phyloP scores from a whole-genome alignment of 768 basidiomycete species.

The Tulasnella sp. region DNA sequence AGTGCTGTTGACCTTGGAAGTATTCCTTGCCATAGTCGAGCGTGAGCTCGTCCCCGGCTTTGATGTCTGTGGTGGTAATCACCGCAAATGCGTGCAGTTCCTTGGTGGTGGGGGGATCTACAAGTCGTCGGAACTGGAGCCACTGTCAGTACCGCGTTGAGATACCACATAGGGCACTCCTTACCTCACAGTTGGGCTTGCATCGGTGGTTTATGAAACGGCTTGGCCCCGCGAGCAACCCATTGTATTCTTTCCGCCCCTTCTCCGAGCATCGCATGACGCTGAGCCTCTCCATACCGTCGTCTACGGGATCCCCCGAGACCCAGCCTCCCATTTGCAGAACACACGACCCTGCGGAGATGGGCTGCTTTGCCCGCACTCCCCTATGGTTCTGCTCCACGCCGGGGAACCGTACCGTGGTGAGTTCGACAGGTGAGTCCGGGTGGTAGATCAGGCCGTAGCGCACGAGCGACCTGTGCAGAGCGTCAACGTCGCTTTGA shows the following conservation, averaged over 20 bases:
- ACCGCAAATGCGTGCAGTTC: too few relatives aligned
- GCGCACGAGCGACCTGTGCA: background rate
- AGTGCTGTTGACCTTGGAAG: too few relatives aligned
- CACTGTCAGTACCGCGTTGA: too few relatives aligned
- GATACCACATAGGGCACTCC: too few relatives aligned
- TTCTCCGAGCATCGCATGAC: background rate
- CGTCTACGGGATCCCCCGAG: background rate
- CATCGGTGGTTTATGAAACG: background rate
- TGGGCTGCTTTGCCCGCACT: background rate
- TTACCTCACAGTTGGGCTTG: background rate
- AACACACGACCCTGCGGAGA: background rate
- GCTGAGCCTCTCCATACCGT: background rate
- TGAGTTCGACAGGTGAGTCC: background rate
- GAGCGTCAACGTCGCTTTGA: background rate
- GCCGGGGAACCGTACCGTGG: background rate
- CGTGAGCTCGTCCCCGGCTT: too few relatives aligned
- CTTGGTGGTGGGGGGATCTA: too few relatives aligned
- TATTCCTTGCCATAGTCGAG: too few relatives aligned
- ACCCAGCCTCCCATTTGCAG: background rate
- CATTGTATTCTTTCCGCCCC: background rate
- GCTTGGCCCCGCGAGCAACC: background rate
- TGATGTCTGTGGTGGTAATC: too few relatives aligned
- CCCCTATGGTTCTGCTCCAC: background rate
- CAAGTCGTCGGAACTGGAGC: too few relatives aligned
- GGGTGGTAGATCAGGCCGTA: background rate